A percentile compares a stretch with the other conserved stretches of the same genome.
These are phyloP conservation scores for Pythium dissimile DNA, from an alignment of 352 stramenopile species.

Conservation along the genomic window DNA sequence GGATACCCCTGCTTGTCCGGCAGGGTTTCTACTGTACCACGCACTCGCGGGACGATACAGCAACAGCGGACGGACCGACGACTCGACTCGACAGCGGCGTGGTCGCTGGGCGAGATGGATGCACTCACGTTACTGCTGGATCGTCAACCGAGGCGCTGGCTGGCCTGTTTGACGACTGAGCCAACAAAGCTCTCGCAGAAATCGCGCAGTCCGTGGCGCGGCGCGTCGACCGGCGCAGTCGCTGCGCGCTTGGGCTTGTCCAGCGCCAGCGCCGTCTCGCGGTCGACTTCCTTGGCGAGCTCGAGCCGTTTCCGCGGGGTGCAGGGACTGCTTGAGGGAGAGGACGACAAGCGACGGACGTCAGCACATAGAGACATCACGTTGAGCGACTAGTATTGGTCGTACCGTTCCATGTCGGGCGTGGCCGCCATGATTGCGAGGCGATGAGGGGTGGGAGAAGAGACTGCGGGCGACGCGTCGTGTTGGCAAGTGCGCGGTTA, in stretches of 20 bases:
- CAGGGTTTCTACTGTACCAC: neutral
- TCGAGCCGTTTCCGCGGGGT: constrained; percentile 64
- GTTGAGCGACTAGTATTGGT: too few relatives aligned
- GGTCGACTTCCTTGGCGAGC: constrained; percentile 46
- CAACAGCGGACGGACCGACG: neutral
- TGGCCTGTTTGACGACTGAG: constrained; percentile 34
- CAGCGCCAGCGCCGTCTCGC: constrained; percentile 32
- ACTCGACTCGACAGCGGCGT: neutral
- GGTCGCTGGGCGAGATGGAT: neutral
- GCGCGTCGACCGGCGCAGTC: constrained; percentile 1
- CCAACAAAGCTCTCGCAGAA: constrained; percentile 51
- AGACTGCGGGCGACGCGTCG: neutral
- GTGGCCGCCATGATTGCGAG: constrained; percentile 10
- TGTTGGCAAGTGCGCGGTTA: neutral
- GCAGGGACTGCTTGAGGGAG: constrained; percentile 36
- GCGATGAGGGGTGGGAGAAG: neutral
- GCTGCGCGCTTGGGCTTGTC: constrained; percentile 1
- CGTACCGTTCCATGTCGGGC: constrained; percentile 17
- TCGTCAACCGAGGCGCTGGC: constrained; percentile 13
- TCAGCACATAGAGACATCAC: neutral
- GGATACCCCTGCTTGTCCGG: too few relatives aligned
- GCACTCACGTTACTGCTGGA: constrained; percentile 11
- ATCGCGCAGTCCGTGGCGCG: constrained; percentile 26
- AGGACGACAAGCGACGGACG: neutral
- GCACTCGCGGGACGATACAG: neutral